Evolutionary conservation across 1,139 yeast genomes (phyloP).

Genomic region (Nakaseomyces delphensis): DNA sequence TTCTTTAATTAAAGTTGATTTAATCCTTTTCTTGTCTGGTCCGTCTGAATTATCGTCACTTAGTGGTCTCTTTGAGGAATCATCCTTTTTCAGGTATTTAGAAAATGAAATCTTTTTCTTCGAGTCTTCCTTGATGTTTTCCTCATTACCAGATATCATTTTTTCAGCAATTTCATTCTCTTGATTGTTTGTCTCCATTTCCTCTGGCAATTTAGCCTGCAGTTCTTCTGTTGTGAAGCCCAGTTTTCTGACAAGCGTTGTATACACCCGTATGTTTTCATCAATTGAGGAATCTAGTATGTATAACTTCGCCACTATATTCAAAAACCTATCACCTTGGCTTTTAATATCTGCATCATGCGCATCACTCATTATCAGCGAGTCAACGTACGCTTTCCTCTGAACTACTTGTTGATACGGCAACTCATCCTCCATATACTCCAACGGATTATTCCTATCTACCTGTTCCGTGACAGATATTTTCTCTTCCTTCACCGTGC

Average conservation of each 20-base stretch:
- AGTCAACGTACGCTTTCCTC: slow-evolving; percentile 20
- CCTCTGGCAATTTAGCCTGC: slow-evolving; percentile 2
- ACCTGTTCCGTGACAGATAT: not conserved
- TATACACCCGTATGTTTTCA: slow-evolving; percentile 20
- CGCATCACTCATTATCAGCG: slow-evolving; percentile 12
- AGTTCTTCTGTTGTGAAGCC: slow-evolving; percentile 12
- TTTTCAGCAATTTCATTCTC: not conserved
- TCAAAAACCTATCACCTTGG: slow-evolving; percentile 12
- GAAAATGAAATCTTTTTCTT: slow-evolving; percentile 32
- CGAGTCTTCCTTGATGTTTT: slow-evolving; percentile 11
- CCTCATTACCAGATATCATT: not conserved
- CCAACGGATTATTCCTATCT: slow-evolving; percentile 12
- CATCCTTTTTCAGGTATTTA: slow-evolving; percentile 28
- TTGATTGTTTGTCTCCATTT: not conserved
- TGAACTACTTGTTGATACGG: slow-evolving; percentile 22
- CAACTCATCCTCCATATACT: slow-evolving; percentile 19
- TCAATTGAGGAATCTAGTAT: slow-evolving; percentile 22
- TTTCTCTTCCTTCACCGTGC: slow-evolving; percentile 14
- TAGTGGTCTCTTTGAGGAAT: slow-evolving; percentile 10
- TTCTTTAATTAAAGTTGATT: slow-evolving; percentile 2
- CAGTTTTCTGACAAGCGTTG: slow-evolving; percentile 10
- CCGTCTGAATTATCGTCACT: slow-evolving; percentile 14
- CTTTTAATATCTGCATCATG: slow-evolving; percentile 12
- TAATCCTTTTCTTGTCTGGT: slow-evolving; percentile 5
- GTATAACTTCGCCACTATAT: slow-evolving; percentile 20